Evolutionary conservation across 2,329 filamentous ascomycete species (phyloP), one percentile per base, ranked within the genome.

Genomic region (Fulvia fulva): DNA sequence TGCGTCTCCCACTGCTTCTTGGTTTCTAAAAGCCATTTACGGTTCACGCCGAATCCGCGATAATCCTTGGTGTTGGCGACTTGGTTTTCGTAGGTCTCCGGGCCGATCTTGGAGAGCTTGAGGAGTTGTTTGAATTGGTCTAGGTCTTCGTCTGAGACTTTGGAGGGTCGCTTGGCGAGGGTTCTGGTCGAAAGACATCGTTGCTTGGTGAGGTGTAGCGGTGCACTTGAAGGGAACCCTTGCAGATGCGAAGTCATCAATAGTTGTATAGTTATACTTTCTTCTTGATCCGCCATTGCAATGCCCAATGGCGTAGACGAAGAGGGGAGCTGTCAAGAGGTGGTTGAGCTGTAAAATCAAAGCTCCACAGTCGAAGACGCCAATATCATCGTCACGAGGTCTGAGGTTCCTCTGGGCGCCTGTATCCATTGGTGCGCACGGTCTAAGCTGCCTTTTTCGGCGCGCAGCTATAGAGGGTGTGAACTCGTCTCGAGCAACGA

Each of bases 61-160:
- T 67, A 65, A 51, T 67, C 59, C 5, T 69, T 72, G 22, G 72
- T 67, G 41, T 79, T 73, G 8, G 69, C 57, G n/a, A 75, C 71
- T 19, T 70, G 68, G 63, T 79, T 81, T 62, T 82, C 79, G 51
- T 75, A 83, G 0, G 79, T 80, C 11, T 70, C 67, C 1, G 79
- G 79, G 0, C 74, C 80, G 19, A 83, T 70, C 47, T 74, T 77
- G 14, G 80, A 78, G 2, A 81, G 65, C 43, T 73, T 71, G 1
- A 83, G 64, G 0, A 83, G 71, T 7, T 60, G 51, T 14, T 54
- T 32, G 54, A 57, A 37, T 44, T 57, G 30, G n/a, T 56, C 11
- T 16, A 59, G 43, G 8, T 60, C 54, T 49, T 44, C 54, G 46
- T 60, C 54, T 8, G 49, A 53, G 44, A 60, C 70, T 12, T 71